phyloP scores from a whole-genome alignment of 768 basidiomycete genomes.

The Amanita fuliginea region DNA sequence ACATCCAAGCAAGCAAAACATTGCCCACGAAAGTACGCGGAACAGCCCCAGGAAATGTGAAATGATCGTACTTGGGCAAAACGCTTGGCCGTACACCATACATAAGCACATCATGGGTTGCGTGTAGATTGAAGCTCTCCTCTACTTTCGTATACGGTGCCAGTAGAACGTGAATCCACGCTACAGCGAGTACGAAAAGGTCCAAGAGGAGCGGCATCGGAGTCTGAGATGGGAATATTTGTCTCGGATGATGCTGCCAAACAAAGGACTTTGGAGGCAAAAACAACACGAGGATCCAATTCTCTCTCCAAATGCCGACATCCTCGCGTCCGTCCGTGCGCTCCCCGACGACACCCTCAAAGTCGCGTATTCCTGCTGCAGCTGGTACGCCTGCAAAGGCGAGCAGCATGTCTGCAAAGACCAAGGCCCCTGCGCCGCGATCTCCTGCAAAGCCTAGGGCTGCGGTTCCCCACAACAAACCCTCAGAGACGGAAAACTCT shows the following conservation, averaged over 20 bases:
- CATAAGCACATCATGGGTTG: conserved; percentile 76
- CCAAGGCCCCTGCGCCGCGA: not conserved
- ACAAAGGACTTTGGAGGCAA: not conserved
- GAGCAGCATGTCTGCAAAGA: not conserved
- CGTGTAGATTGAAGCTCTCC: conserved; percentile 94
- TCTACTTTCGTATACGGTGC: conserved; percentile 95
- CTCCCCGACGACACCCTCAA: conserved; percentile 4
- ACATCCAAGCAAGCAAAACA: conserved; percentile 48
- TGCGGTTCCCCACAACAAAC: conserved; percentile 14
- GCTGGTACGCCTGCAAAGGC: not conserved
- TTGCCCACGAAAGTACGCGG: conserved; percentile 84
- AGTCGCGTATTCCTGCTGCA: not conserved
- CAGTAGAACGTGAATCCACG: conserved; percentile 60
- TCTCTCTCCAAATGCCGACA: not conserved
- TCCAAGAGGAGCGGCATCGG: conserved; percentile 23
- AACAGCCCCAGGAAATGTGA: conserved; percentile 78
- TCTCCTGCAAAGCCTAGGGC: not conserved
- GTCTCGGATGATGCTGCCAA: not conserved
- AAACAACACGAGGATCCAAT: too few species aligned
- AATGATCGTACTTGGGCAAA: conserved; percentile 72
- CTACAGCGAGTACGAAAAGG: conserved; percentile 32
- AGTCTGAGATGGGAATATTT: not conserved
- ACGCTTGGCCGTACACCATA: conserved; percentile 39
- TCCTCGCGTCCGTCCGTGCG: not conserved
- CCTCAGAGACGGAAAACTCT: conserved; percentile 14